phyloP scores from a whole-genome alignment of 805 yeast genomes.

The Soucietia sequanensis region DNA sequence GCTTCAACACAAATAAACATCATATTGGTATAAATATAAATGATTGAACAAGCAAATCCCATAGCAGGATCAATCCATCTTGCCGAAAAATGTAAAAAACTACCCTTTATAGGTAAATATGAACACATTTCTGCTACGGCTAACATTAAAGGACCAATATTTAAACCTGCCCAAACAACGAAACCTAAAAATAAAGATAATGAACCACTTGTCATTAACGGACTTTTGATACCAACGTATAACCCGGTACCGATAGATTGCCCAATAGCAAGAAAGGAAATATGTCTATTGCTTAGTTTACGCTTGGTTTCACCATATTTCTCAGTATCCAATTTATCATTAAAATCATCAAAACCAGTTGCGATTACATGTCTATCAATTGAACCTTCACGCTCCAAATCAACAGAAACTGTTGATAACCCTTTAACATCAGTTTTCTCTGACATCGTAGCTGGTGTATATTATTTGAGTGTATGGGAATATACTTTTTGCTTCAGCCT shows the following conservation, averaged over 20 bases:
- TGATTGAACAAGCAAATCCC: slow-evolving; percentile 33
- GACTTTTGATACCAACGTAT: slow-evolving; percentile 29
- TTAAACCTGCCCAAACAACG: slow-evolving; percentile 26
- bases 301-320: slow-evolving; percentile 32
- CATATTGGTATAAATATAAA: slow-evolving; percentile 31
- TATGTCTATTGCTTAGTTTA: slow-evolving; percentile 28
- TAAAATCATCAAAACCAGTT: slow-evolving; percentile 17
- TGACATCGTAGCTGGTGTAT: no score
- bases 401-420: no score
- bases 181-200: slow-evolving; percentile 34
- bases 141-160: slow-evolving; percentile 36
- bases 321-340: slow-evolving; percentile 24
- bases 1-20: slow-evolving; percentile 35
- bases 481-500: no score
- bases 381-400: not conserved
- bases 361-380: not conserved
- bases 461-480: no score
- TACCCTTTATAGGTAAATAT: slow-evolving; percentile 35
- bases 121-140: slow-evolving; percentile 39
- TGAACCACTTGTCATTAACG: slow-evolving; percentile 32
- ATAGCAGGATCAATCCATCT: slow-evolving; percentile 36
- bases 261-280: slow-evolving; percentile 34
- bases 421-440: no score
- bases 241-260: slow-evolving; percentile 36
- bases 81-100: slow-evolving; percentile 32